These are phyloP conservation scores for Saturnispora diversa DNA, from an alignment of 805 yeast species.

Conservation along the genomic window DNA sequence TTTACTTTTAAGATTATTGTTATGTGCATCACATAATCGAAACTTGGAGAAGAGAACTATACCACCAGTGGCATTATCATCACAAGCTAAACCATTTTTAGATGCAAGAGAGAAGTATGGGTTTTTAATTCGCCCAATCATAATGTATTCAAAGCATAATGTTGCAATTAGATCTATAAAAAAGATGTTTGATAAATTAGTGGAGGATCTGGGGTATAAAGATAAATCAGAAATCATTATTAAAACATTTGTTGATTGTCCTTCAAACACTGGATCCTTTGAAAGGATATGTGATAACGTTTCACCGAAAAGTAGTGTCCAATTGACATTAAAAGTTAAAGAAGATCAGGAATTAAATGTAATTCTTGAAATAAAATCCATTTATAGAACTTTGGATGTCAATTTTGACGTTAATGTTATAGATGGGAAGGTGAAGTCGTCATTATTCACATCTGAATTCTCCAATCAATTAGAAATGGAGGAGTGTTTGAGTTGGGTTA, in stretches of 20 bases:
- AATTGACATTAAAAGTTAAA: neutral
- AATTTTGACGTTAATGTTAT: slow-evolving; percentile 13
- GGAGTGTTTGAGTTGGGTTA: slow-evolving; percentile 50
- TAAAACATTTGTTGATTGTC: neutral
- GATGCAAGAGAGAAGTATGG: slow-evolving; percentile 18
- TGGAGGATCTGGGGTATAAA: slow-evolving; percentile 17
- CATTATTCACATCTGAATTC: slow-evolving; percentile 26
- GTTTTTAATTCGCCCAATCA: slow-evolving; percentile 45
- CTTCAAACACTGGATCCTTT: slow-evolving; percentile 17
- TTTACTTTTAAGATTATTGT: slow-evolving; percentile 47
- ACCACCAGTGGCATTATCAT: slow-evolving; percentile 37
- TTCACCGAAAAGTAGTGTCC: slow-evolving; percentile 16
- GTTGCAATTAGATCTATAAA: slow-evolving; percentile 32
- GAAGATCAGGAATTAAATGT: slow-evolving; percentile 6
- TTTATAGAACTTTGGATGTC: slow-evolving; percentile 14
- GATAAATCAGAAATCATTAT: slow-evolving; percentile 15
- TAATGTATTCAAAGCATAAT: slow-evolving; percentile 54
- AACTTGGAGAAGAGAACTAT: slow-evolving; percentile 36
- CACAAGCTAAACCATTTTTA: slow-evolving; percentile 23
- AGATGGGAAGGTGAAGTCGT: slow-evolving; percentile 16
- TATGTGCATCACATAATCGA: slow-evolving; percentile 49
- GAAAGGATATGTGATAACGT: slow-evolving; percentile 19
- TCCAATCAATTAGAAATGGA: slow-evolving; percentile 44
- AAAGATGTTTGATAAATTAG: slow-evolving; percentile 17
- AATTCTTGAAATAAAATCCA: slow-evolving; percentile 13